phyloP scores from a whole-genome alignment of 352 stramenopile genomes.

The Phytophthora citrophthora region DNA sequence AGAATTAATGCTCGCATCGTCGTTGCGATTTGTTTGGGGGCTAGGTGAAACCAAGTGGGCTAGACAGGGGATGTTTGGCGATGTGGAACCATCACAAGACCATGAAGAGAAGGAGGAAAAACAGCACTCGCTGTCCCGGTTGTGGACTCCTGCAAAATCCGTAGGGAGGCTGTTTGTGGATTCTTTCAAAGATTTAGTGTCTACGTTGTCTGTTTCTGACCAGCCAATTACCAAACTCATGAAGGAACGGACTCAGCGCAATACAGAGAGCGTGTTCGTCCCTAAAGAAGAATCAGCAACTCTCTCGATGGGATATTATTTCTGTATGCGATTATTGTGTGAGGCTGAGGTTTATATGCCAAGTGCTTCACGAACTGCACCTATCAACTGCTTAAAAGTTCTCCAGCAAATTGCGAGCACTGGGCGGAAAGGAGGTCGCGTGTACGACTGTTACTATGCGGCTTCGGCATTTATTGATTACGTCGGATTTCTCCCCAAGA shows the following conservation, averaged over 20 bases:
- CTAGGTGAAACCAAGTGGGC: background rate
- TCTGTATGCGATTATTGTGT: background rate
- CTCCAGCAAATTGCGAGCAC: no score
- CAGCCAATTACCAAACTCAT: background rate
- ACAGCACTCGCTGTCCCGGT: no score
- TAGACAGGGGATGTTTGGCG: background rate
- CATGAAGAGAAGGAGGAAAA: background rate
- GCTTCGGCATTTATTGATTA: no score
- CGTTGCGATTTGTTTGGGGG: background rate
- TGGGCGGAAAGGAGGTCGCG: no score
- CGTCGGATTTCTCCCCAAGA: no score
- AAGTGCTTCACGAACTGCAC: no score
- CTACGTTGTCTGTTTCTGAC: background rate
- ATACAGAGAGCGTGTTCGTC: background rate
- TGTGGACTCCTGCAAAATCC: no score
- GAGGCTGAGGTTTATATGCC: no score
- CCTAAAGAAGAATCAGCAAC: background rate
- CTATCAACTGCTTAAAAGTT: no score
- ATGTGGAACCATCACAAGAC: background rate
- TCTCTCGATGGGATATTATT: background rate
- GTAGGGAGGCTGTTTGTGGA: background rate
- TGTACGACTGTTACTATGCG: no score
- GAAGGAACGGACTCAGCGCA: background rate
- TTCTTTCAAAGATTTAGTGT: no score
- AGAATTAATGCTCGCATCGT: background rate